Evolutionary conservation across 371 early-diverging fungal species (phyloP).

Genomic region (Zopfochytrium polystomum): DNA sequence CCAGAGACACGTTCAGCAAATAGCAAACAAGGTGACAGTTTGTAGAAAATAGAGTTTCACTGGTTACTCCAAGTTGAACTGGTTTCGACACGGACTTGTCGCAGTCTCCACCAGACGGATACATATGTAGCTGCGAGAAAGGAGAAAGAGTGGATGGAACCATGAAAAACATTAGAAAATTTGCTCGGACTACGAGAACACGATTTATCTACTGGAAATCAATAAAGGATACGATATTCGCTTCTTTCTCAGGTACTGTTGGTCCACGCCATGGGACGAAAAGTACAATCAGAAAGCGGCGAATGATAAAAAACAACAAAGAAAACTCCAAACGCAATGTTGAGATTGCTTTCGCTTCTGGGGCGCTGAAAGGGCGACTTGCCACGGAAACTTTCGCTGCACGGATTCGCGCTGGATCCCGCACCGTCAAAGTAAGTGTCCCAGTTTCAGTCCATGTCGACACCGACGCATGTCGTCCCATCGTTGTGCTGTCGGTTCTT

Average conservation of each 20-base stretch:
- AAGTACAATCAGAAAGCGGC: no score
- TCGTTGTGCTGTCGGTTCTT: conserved; percentile 29
- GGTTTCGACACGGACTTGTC: conserved; percentile 10
- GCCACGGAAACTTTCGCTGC: conserved; percentile 31
- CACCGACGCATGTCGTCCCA: conserved; percentile 26
- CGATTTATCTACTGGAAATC: no score
- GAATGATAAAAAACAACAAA: no score
- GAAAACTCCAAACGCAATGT: no score
- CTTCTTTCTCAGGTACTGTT: conserved; percentile 19
- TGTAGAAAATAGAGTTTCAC: no score
- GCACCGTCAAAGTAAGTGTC: conserved; percentile 27
- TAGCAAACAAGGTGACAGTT: no score
- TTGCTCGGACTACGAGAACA: no score
- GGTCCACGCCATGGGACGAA: no score
- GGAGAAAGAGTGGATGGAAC: no score
- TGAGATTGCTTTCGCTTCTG: conserved; percentile 19
- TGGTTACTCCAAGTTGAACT: conserved; percentile 34
- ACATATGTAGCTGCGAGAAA: no score
- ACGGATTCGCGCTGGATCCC: conserved; percentile 29
- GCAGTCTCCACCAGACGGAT: conserved; percentile 36
- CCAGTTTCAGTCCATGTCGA: conserved; percentile 36
- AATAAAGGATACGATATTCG: conserved; percentile 36
- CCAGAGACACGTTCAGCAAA: no score
- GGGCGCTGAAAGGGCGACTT: conserved; percentile 22
- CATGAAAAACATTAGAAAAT: no score